Base-by-base conservation (phyloP, 495 filamentous ascomycete species). In the Neurospora sp. region DNA sequence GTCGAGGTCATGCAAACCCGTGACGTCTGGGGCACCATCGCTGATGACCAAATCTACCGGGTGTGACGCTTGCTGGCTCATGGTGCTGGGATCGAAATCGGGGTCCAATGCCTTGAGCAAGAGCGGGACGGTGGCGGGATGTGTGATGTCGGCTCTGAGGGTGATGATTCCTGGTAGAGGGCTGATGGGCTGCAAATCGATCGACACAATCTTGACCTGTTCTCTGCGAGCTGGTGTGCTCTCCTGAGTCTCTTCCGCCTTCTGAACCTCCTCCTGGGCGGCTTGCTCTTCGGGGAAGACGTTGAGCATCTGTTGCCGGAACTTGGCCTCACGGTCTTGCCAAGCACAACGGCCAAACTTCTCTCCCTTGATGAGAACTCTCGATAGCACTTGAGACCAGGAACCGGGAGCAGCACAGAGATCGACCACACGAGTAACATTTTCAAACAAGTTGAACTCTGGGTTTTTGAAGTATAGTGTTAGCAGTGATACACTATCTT, bases 1-100 rank as follows among this genome's bases (percentile, higher is more conserved):
- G 80, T 99, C 96, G 8, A 99, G 87, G 81, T 99, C 96, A 79
- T 99, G 96, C 4, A 99, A 84, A 31, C 96, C 96, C 0, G 96
- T 99, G 44, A 98, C 96, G 78, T 99, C 96, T 8, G 96, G 96
- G 1, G 96, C 96, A 44, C 96, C 96, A 75, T 99, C 96, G 69
- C 92, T 96, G 70, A 99, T 87, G 39, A 99, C 95, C 5, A 99
- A 88, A 76, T 97, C 94, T 31, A 97, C 94, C 0, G 90, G 93
- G 71, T 94, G 89, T 5, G 84, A 81, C 20, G 87, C 81, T 59
- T 89, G 86, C 16, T 84, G 80, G 71, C 77, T 79, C 70, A 79
- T 82, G 8, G 80, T 76, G 53, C 88, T 86, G 68, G 85, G 78
- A 69, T 90, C 91, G 73, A 89, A 89, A 69, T 91, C 89, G 0